Evolutionary conservation across 2,329 filamentous ascomycete species (phyloP).

Genomic region (Furcasterigmium furcatum): DNA sequence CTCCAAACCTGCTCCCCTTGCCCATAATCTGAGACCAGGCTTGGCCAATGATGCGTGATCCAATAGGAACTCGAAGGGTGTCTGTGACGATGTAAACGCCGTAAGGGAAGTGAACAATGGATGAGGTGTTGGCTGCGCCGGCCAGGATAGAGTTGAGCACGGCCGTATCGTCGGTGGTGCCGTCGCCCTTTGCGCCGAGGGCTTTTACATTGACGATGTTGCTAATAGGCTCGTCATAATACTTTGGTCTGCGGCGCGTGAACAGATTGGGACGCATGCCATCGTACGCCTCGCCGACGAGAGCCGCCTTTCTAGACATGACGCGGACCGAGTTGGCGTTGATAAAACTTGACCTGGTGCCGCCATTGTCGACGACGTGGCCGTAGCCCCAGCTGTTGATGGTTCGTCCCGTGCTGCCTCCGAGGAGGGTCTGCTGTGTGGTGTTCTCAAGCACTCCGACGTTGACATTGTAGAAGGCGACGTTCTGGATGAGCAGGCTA

Average conservation of each 20-base stretch:
- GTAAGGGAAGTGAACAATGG: constrained; percentile 41
- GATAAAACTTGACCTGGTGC: background rate
- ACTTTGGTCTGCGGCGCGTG: background rate
- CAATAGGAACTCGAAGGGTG: constrained; percentile 38
- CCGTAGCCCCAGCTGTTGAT: constrained; percentile 4
- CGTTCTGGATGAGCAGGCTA: background rate
- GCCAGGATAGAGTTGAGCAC: constrained; percentile 1
- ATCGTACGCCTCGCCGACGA: background rate
- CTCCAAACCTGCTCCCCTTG: constrained; percentile 38
- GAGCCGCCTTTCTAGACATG: background rate
- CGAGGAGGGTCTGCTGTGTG: background rate
- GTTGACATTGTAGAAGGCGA: constrained; percentile 2
- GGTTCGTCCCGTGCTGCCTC: background rate
- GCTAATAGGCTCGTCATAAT: background rate
- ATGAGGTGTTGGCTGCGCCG: constrained; percentile 12
- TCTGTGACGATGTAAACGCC: constrained; percentile 41
- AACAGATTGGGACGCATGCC: background rate
- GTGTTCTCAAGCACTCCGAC: background rate
- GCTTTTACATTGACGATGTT: background rate
- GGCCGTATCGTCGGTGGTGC: constrained; percentile 49
- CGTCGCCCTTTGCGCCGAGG: constrained; percentile 43
- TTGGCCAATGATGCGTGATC: constrained; percentile 41
- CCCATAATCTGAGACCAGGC: constrained; percentile 41
- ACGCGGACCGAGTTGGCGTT: background rate
- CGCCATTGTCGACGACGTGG: background rate